Base-by-base conservation (phyloP, 2,329 filamentous ascomycete genomes). In the Berkeleyomyces basicola region DNA sequence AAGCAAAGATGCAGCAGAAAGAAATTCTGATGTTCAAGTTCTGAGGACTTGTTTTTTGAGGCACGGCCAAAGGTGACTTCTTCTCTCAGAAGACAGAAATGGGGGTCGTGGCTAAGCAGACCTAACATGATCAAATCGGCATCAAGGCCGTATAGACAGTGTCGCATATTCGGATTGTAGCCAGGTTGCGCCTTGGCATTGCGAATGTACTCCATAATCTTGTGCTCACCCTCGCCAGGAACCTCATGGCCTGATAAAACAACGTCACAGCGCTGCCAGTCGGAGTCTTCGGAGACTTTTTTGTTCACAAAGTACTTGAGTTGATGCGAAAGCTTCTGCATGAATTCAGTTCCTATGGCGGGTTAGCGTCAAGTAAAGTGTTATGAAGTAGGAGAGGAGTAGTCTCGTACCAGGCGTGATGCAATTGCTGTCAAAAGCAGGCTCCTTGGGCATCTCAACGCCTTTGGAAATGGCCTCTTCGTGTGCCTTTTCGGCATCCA, bases 141-240 rank as follows among this genome's bases (percentile, higher is more conserved):
- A 75, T 99, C 93, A 59, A 99, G 81, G 33, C 95, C 95, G 74
- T 99, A 99, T 66, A 99, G 79, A 74, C 95, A 99, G 75, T 99
- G 93, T 64, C 93, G 88, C 66, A 96, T 83, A 70, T 99, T 97
- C 59, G 89, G 82, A 72, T 96, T 86, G 74, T 99, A 99, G 66
- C 86, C 83, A 1, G 88, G 88, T 74, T 99, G 93, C 58, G 92
- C 90, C 78, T 97, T 97, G 66, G 93, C 89, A 74, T 95, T 89
- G 68, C 93, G 88, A 73, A 99, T 99, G 74, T 99, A 99, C 75
- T 99, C 95, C 93, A 99, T 99, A 75, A 99, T 96, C 77, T 99
- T 99, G 78, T 99, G 93, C 74, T 99, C 93, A 69, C 93, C 93
- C 75, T 99, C 95, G 69, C 93, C 93, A 5, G 93, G 93, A 36